phyloP scores from a whole-genome alignment of 257 asterid species.

The Solanum okadae region DNA sequence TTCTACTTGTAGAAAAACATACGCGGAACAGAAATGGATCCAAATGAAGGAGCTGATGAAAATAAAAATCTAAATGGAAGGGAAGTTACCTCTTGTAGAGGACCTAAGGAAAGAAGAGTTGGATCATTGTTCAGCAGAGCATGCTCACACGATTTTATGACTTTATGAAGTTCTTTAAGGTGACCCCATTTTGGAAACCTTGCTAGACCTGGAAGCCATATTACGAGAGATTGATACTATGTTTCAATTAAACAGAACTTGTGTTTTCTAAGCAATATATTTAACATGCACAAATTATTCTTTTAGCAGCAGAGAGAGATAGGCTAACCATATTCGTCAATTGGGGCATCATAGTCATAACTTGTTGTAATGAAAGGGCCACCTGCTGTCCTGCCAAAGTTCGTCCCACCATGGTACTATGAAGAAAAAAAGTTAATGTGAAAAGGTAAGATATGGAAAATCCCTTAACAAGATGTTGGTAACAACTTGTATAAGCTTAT shows the following conservation, averaged over 20 bases:
- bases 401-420: conserved; percentile 96
- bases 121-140: conserved; percentile 51
- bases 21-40: not conserved
- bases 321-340: conserved; percentile 79
- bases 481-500: not conserved
- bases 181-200: conserved; percentile 92
- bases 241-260: not conserved
- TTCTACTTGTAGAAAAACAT: not conserved
- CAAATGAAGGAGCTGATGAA: not conserved
- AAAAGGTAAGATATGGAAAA: not conserved
- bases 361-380: conserved; percentile 95
- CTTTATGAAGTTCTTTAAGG: conserved; percentile 82
- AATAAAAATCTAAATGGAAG: not conserved
- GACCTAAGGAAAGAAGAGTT: conserved; percentile 45
- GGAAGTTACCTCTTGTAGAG: conserved; percentile 59
- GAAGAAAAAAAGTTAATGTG: not conserved
- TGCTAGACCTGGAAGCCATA: conserved; percentile 59
- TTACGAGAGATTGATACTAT: conserved; percentile 6
- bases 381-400: conserved; percentile 95
- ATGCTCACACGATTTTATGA: conserved; percentile 65
- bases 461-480: not conserved
- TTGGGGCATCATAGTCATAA: conserved; percentile 94
- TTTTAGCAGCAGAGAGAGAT: not conserved
- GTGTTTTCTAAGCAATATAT: not conserved
- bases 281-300: not conserved